Conservation (phyloP, 2,329 filamentous ascomycete genomes). For the Ceratocystiopsis minuta region DNA sequence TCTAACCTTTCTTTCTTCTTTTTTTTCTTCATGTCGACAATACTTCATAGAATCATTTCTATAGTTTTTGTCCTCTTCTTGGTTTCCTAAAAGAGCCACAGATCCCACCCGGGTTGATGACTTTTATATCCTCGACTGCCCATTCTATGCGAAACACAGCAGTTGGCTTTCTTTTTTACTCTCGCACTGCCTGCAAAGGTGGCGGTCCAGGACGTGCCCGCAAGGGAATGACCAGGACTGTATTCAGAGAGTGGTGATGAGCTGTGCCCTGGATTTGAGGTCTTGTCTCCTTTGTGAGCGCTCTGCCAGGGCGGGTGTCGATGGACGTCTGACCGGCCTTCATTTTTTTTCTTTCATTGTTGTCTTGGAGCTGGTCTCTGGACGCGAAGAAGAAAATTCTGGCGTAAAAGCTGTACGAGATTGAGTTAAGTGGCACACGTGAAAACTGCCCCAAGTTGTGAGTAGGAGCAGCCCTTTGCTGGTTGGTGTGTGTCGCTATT, state of each 20-base stretch:
- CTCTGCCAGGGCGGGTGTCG: constrained; percentile 60
- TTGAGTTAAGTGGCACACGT: neutral
- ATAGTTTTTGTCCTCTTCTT: constrained; percentile 90
- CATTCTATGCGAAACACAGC: constrained; percentile 6
- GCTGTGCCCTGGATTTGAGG: constrained; percentile 57
- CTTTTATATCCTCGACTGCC: constrained; percentile 52
- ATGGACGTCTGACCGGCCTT: constrained; percentile 74
- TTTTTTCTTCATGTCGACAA: constrained; percentile 43
- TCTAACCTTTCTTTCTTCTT: constrained; percentile 19
- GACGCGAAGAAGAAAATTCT: constrained; percentile 31
- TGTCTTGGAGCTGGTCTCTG: constrained; percentile 25
- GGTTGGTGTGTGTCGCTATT: neutral
- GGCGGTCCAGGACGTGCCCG: constrained; percentile 24
- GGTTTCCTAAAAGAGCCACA: constrained; percentile 85
- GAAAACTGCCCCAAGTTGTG: too few species aligned
- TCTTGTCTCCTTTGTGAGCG: constrained; percentile 50
- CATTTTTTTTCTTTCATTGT: constrained; percentile 39
- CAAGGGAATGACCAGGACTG: constrained; percentile 23
- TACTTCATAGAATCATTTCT: constrained; percentile 85
- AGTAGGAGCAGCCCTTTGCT: neutral
- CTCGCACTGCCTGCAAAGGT: constrained; percentile 43
- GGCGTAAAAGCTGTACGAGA: too few species aligned
- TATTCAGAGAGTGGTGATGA: constrained; percentile 83
- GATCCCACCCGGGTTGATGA: constrained; percentile 94
- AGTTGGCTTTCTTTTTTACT: constrained; percentile 56